Conservation (phyloP, 2,329 filamentous ascomycete species). For the Zarea fungicola region DNA sequence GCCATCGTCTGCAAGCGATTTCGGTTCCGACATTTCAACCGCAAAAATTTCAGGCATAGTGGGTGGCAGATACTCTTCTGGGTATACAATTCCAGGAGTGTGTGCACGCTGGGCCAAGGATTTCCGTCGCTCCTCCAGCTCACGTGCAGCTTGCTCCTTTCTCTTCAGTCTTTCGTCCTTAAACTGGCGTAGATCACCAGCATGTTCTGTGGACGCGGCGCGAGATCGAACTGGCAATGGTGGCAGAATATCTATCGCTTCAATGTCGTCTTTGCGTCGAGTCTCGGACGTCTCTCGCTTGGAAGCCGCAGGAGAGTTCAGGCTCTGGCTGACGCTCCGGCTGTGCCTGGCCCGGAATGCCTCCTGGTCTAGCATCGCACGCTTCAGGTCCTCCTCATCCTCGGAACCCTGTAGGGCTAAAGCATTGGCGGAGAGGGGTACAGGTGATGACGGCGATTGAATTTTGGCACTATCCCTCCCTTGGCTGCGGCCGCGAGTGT, state of each 20-base stretch:
- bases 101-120: slow-evolving; percentile 77
- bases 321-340: slow-evolving; percentile 43
- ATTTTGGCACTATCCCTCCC: slow-evolving; percentile 53
- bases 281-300: slow-evolving; percentile 36
- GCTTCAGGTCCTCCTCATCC: slow-evolving; percentile 59
- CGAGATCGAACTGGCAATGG: slow-evolving; percentile 26
- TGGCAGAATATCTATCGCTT: slow-evolving; percentile 27
- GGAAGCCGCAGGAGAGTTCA: slow-evolving; percentile 30
- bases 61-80: slow-evolving; percentile 43
- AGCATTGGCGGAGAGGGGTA: slow-evolving; percentile 61
- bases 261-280: slow-evolving; percentile 28
- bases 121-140: slow-evolving; percentile 81
- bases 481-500: slow-evolving; percentile 58
- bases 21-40: slow-evolving; percentile 41
- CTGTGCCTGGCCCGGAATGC: slow-evolving; percentile 51
- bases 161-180: slow-evolving; percentile 59
- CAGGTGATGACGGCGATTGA: slow-evolving; percentile 74
- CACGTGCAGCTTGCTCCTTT: slow-evolving; percentile 72
- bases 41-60: slow-evolving; percentile 18
- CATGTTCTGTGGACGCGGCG: slow-evolving; percentile 40
- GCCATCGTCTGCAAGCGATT: slow-evolving; percentile 36
- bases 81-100: slow-evolving; percentile 74
- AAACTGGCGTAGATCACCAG: slow-evolving; percentile 49
- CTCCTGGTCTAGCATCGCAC: slow-evolving; percentile 49
- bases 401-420: slow-evolving; percentile 43